Evolutionary conservation across 139 green algal genomes (phyloP).

Genomic region (Chlorella vulgaris): DNA sequence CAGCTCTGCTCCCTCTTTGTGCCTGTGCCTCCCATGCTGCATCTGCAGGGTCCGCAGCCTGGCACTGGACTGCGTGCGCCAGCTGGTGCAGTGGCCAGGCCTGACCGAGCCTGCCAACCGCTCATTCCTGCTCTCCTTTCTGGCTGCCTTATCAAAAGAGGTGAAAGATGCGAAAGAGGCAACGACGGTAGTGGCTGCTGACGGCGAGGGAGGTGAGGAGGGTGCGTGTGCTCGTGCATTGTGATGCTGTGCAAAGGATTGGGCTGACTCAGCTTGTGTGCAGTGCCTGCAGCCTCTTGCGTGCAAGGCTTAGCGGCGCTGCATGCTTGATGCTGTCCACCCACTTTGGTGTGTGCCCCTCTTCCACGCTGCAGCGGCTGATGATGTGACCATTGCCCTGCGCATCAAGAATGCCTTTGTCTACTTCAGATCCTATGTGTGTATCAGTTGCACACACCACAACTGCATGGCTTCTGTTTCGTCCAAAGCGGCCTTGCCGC

Average conservation of each 20-base stretch:
- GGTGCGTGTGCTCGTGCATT: background rate
- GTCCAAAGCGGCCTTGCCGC: too few species aligned
- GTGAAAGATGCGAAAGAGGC: background rate
- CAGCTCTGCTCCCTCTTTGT: background rate
- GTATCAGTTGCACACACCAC: background rate
- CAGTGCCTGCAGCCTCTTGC: too few species aligned
- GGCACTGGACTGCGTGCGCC: slow-evolving; percentile 30
- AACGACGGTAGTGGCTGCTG: background rate
- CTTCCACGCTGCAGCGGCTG: background rate
- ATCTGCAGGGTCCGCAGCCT: slow-evolving; percentile 21
- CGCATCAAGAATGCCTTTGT: background rate
- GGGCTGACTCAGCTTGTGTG: too few species aligned
- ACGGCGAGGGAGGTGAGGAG: background rate
- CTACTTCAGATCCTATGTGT: background rate
- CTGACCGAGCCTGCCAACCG: slow-evolving; percentile 5
- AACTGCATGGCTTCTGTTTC: too few species aligned
- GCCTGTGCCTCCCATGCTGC: background rate
- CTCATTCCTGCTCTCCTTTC: background rate
- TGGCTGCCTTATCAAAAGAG: slow-evolving; percentile 19
- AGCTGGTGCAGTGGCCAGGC: slow-evolving; percentile 32
- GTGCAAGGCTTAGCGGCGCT: background rate
- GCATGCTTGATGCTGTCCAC: background rate
- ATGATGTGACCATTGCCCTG: background rate
- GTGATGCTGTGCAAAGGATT: too few species aligned
- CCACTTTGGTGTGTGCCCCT: background rate